Conservation (phyloP, 192 early-diverging fungal genomes). For the Chytriomyces hyalinus region DNA sequence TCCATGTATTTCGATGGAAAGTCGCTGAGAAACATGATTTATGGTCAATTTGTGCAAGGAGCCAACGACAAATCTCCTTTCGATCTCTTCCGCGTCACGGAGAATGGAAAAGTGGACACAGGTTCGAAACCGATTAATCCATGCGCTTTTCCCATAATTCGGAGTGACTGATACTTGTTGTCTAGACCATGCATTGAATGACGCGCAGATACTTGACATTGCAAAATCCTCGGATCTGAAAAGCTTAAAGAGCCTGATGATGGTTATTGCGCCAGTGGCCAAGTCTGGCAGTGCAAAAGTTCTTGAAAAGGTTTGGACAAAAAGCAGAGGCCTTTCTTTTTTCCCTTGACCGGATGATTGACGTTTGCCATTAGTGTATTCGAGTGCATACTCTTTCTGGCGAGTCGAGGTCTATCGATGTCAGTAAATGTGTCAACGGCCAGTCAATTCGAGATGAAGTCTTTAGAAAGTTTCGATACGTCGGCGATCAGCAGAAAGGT, state of each 20-base stretch:
- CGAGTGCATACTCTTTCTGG: constrained; percentile 6
- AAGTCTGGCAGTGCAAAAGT: not conserved
- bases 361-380: not conserved
- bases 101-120: not conserved
- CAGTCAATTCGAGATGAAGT: not conserved
- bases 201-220: not conserved
- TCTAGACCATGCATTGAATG: not conserved
- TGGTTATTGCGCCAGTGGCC: not conserved
- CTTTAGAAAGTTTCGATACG: not conserved
- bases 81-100: not conserved
- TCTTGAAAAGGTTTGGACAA: not conserved
- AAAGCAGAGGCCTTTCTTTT: not conserved
- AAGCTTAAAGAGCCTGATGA: not conserved
- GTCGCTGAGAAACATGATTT: not conserved
- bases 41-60: not conserved
- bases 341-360: not conserved
- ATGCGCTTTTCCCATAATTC: not conserved
- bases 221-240: not conserved
- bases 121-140: not conserved
- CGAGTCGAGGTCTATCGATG: not conserved
- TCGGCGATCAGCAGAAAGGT: not conserved
- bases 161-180: not conserved
- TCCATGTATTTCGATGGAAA: constrained; percentile 3
- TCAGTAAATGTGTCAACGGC: not conserved
- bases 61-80: not conserved